Percentiles rank a stretch among this genome's conserved stretches.
Evolutionary conservation across 2,329 filamentous ascomycete genomes (phyloP).

Genomic region (Whalleya microplaca): DNA sequence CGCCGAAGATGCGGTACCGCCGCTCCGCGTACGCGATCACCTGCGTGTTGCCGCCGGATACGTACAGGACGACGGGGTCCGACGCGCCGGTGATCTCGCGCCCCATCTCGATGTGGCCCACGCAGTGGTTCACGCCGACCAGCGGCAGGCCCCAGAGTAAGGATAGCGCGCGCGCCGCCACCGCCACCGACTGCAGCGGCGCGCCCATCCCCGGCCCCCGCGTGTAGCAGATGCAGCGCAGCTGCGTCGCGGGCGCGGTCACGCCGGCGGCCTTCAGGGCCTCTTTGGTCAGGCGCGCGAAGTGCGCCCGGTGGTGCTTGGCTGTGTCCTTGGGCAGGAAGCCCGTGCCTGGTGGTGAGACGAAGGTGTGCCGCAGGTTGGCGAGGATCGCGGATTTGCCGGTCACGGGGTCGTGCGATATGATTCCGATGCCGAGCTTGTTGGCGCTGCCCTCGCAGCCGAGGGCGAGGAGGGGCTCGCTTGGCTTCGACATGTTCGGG

Average conservation of each 20-base stretch:
- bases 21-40: constrained; percentile 96
- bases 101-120: constrained; percentile 99
- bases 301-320: constrained; percentile 84
- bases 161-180: constrained; percentile 80
- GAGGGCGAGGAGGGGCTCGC: constrained; percentile 54
- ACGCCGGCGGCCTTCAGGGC: constrained; percentile 74
- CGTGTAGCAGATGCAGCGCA: constrained; percentile 95
- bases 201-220: constrained; percentile 96
- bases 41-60: constrained; percentile 94
- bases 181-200: constrained; percentile 82
- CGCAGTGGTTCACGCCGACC: constrained; percentile 96
- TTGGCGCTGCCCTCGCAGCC: constrained; percentile 91
- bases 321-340: constrained; percentile 98
- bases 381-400: constrained; percentile 73
- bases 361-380: constrained; percentile 93
- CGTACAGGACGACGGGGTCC: constrained; percentile 95
- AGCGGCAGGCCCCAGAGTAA: constrained; percentile 88
- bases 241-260: constrained; percentile 55
- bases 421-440: constrained; percentile 93
- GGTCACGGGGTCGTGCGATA: constrained; percentile 69
- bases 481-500: constrained; percentile 8
- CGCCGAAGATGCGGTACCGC: constrained; percentile 96
- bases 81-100: constrained; percentile 85
- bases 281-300: constrained; percentile 77
- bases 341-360: constrained; percentile 87